Evolutionary conservation across 202 grass and related monocot genomes (phyloP).

Genomic region (Setaria viridis): DNA sequence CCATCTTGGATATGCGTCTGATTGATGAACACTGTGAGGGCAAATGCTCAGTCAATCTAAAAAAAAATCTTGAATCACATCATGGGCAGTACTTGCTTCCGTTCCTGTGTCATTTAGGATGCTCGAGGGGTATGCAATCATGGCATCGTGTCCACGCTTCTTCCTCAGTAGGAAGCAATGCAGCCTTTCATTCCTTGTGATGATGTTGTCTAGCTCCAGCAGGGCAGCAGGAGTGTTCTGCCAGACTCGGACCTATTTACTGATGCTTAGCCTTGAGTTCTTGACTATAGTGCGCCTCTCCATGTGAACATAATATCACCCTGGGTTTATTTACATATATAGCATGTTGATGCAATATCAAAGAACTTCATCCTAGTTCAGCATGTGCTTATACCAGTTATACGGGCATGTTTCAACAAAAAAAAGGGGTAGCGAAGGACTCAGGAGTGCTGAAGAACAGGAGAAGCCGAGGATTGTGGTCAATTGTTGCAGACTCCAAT

Average conservation of each 20-base stretch:
- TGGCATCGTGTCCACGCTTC: conserved; percentile 2
- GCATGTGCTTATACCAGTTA: neutral
- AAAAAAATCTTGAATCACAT: too few species aligned
- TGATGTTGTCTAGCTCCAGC: conserved; percentile 6
- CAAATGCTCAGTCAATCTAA: neutral
- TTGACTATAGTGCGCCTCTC: neutral
- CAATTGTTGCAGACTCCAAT: neutral
- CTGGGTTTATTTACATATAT: neutral
- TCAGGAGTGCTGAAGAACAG: neutral
- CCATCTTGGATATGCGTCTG: neutral
- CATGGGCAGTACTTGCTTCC: neutral
- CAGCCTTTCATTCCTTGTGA: neutral
- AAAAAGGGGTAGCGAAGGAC: neutral
- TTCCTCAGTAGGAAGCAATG: neutral
- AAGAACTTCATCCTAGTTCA: neutral
- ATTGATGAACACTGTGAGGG: neutral
- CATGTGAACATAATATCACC: neutral
- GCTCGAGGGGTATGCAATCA: neutral
- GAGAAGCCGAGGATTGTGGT: neutral
- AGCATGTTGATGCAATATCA: neutral
- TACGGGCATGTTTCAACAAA: neutral
- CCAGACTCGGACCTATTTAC: neutral
- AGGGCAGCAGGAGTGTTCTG: neutral
- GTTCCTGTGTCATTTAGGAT: neutral
- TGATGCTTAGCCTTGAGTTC: neutral